Evolutionary conservation across 2,329 filamentous ascomycete genomes (phyloP), one percentile per base, ranked within the genome.

Genomic region (Remersonia thermophila): DNA sequence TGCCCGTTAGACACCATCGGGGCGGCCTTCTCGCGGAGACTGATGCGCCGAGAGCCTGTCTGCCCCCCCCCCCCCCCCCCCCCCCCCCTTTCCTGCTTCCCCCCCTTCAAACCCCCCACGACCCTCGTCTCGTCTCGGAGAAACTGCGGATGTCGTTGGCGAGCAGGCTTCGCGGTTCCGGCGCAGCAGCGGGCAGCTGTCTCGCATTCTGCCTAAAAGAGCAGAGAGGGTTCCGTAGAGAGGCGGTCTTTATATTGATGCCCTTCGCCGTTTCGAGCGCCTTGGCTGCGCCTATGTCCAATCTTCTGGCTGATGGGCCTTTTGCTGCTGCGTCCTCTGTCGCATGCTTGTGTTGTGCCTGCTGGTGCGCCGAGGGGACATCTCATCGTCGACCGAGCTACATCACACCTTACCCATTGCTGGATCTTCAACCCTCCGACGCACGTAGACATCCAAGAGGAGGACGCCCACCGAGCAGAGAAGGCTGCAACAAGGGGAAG

Each of bases 201-300:
- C 35, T 33, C 28, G 36, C 39, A 49, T 49, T 49, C 45, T 49
- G 47, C 47, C 47, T 49, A 47, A 49, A 49, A 38, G 33, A 39
- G 37, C 40, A 27, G 32, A 40, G 27, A 38, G 32, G 38, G 27
- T 23, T 23, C 20, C 5, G 20, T 23, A 23, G 20, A 30, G 39
- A 32, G 33, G 30, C 39, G 34, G 35, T 34, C 44, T 40, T 48
- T 49, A 49, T 49, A 47, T 49, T 49, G 46, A 43, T 43, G 40
- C 42, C 37, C 36, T 41, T 42, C 40, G 43, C 42, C 39, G 37
- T 43, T 44, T 42, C 40, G 37, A 41, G 20, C 33, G 32, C 40
- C 27, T 35, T 44, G 42, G 42, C 42, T 43, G 36, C 38, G 37
- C 38, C 35, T 37, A 40, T 35, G 38, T 34, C 39, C 37, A 40